Evolutionary conservation across 2,329 filamentous ascomycete species (phyloP), one percentile per base, ranked within the genome.

Genomic region (Penicillium sclerotiorum): DNA sequence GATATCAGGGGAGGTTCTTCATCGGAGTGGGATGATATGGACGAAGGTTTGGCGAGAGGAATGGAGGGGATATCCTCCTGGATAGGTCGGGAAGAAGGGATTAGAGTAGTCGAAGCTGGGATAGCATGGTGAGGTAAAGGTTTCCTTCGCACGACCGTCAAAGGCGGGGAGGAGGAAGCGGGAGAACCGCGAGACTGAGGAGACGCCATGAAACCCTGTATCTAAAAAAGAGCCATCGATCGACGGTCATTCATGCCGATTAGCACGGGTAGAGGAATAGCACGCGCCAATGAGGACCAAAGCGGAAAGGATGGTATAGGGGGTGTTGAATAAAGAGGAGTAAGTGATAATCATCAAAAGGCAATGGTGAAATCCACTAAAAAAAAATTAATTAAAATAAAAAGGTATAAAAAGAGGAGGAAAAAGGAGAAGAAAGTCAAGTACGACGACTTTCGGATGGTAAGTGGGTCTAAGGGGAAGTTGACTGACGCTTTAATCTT

Each of bases 91-190:
- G 59, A 43, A 47, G 60, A 63, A 39, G 59, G 53, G 40, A 56
- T 55, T 22, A 55, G 54, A 49, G 53, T 55, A 42, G 50, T 54
- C 35, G 63, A 32, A 44, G 53, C 62, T 55, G 78, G 74, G 44
- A 78, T 76, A 54, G 73, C 71, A 69, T 74, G 75, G 52, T 72
- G 68, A 53, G 80, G 80, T 54, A 83, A 67, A 60, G 80, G 79
- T 65, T 82, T 82, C 58, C 80, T 74, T 59, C 75, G 75, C 51
- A 81, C 71, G 41, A n/a, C n/a, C n/a, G 32, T 25, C 36, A 43
- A 35, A 47, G 73, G 71, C 53, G 75, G 72, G 33, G 73, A 64
- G 50, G 71, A 49, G 53, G 55, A 27, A 47, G 56, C 57, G 56
- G 59, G 52, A 49, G 54, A 50, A 47, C 57, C 56, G 56, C 56